These are phyloP conservation scores for Colletotrichum sp. DNA, from an alignment of 2,329 filamentous ascomycete genomes.

Conservation along the genomic window DNA sequence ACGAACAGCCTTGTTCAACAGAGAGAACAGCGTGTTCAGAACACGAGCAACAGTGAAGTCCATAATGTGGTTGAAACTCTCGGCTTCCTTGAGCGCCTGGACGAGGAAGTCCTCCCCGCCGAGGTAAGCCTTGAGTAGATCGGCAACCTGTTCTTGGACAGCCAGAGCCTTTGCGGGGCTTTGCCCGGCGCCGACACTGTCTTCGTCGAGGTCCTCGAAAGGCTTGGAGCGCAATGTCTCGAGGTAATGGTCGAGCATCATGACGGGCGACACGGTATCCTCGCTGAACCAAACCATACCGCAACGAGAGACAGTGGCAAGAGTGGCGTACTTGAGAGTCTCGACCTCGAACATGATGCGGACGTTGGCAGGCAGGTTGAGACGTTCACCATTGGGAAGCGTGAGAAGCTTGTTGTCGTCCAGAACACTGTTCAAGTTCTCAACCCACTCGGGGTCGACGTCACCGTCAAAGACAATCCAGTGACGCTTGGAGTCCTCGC, in stretches of 20 bases:
- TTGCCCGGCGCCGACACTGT: conserved; percentile 77
- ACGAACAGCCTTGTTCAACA: conserved; percentile 92
- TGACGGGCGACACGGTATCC: conserved; percentile 89
- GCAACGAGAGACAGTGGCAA: conserved; percentile 98
- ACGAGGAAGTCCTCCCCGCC: conserved; percentile 81
- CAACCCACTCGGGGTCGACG: conserved; percentile 99
- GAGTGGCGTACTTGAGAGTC: conserved; percentile 93
- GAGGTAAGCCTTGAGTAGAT: conserved; percentile 77
- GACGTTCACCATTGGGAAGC: conserved; percentile 94
- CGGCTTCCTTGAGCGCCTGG: conserved; percentile 77
- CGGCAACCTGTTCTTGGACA: conserved; percentile 80
- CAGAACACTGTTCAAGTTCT: conserved; percentile 98
- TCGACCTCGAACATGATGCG: conserved; percentile 99
- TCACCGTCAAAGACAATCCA: conserved; percentile 99
- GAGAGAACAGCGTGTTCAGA: conserved; percentile 90
- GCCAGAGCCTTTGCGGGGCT: conserved; percentile 79
- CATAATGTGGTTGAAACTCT: conserved; percentile 93
- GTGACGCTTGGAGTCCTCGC: conserved; percentile 94
- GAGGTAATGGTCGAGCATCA: conserved; percentile 94
- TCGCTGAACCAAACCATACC: conserved; percentile 99
- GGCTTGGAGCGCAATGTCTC: conserved; percentile 80
- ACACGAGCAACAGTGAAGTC: conserved; percentile 92
- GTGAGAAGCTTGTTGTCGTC: conserved; percentile 99
- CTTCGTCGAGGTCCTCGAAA: conserved; percentile 96
- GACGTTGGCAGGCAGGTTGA: conserved; percentile 92